These are phyloP conservation scores for Aegle marmelos DNA, from an alignment of 345 rosid species.

Conservation along the genomic window DNA sequence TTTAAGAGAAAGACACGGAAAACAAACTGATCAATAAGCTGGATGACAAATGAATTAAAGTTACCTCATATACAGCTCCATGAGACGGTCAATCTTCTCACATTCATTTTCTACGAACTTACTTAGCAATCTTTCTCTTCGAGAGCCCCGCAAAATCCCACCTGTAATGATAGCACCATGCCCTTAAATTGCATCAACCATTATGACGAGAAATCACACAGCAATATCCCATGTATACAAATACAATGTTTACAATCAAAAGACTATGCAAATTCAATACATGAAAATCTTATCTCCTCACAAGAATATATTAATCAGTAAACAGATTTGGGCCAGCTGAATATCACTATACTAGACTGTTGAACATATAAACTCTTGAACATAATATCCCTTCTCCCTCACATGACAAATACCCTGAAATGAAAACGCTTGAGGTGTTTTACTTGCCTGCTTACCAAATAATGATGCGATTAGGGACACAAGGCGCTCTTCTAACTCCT, in stretches of 20 bases:
- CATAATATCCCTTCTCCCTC: neutral
- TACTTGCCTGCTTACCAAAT: slow-evolving; percentile 78
- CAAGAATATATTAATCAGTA: neutral
- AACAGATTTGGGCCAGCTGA: neutral
- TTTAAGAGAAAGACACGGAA: neutral
- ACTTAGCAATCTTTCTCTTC: slow-evolving; percentile 86
- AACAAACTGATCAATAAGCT: neutral
- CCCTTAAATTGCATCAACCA: neutral
- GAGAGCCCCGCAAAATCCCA: slow-evolving; percentile 86
- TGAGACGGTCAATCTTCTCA: slow-evolving; percentile 96
- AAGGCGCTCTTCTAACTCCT: slow-evolving; percentile 87
- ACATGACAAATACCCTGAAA: neutral
- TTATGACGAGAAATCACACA: neutral
- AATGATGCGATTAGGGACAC: slow-evolving; percentile 79
- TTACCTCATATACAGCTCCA: slow-evolving; percentile 89
- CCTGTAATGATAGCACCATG: slow-evolving; percentile 38
- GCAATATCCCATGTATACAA: neutral
- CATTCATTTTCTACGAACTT: slow-evolving; percentile 92
- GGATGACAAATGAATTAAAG: neutral
- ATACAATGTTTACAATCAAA: neutral
- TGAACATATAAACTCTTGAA: neutral
- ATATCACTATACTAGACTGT: neutral
- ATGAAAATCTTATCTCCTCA: neutral
- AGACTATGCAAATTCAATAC: neutral
- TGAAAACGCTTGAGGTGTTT: slow-evolving; percentile 10